Conservation (phyloP, 2,329 filamentous ascomycete species). For the Aspergillus brasiliensis region DNA sequence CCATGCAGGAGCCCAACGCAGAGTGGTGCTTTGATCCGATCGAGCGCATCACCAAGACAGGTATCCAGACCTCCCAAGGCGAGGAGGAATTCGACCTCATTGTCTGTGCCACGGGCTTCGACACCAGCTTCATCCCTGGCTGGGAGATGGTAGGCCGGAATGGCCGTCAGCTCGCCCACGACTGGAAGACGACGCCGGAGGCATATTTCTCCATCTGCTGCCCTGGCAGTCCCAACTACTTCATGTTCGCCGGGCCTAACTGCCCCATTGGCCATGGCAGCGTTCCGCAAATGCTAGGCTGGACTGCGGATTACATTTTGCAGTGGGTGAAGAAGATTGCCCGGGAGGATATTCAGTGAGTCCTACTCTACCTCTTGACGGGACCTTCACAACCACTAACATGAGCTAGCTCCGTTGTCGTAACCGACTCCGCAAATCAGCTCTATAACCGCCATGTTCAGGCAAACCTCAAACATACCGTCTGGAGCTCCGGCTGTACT, state of each 20-base stretch:
- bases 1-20: conserved; percentile 28
- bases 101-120: conserved; percentile 47
- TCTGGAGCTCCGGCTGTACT: conserved; percentile 31
- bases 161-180: conserved; percentile 20
- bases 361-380: background rate
- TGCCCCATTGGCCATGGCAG: conserved; percentile 26
- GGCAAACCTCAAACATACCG: conserved; percentile 24
- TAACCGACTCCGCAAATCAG: conserved; percentile 20
- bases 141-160: conserved; percentile 37
- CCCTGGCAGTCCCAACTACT: conserved; percentile 31
- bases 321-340: conserved; percentile 32
- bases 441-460: conserved; percentile 26
- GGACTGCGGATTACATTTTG: conserved; percentile 28
- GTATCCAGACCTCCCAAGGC: conserved; percentile 23
- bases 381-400: background rate
- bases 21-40: conserved; percentile 23
- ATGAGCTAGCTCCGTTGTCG: conserved; percentile 13
- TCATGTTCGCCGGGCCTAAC: conserved; percentile 31
- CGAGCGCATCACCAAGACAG: conserved; percentile 22
- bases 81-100: conserved; percentile 31
- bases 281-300: conserved; percentile 18
- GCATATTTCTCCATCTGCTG: conserved; percentile 29
- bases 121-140: conserved; percentile 40
- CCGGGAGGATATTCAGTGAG: conserved; percentile 19
- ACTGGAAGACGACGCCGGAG: conserved; percentile 25